Percentiles rank a stretch among this genome's conserved stretches.
Conservation (phyloP, 352 stramenopile species). For the Pythium utonaiense region DNA sequence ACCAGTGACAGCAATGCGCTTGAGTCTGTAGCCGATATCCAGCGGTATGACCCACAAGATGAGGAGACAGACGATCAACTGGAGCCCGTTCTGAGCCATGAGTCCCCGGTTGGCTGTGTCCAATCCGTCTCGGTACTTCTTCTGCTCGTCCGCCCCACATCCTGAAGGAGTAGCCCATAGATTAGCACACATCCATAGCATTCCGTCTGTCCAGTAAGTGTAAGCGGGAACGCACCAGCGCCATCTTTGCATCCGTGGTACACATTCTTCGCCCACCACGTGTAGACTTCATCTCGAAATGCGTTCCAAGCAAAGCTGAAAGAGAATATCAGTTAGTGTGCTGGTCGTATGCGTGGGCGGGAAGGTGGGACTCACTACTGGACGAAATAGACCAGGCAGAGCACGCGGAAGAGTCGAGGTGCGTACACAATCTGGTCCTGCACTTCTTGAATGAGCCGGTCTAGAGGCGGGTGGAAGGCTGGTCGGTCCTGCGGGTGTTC, state of each 20-base stretch:
- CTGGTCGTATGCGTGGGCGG: not conserved
- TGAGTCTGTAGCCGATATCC: conserved; percentile 44
- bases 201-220: not conserved
- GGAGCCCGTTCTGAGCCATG: conserved; percentile 57
- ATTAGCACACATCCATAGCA: too few species aligned
- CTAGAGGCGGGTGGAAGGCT: conserved; percentile 48
- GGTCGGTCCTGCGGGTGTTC: conserved; percentile 62
- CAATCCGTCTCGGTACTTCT: conserved; percentile 50
- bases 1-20: conserved; percentile 40
- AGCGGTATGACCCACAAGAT: conserved; percentile 54
- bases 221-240: conserved; percentile 17
- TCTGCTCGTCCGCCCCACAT: conserved; percentile 32
- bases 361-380: conserved; percentile 36
- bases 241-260: conserved; percentile 61
- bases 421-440: conserved; percentile 62
- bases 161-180: conserved; percentile 25
- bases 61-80: conserved; percentile 48
- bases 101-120: conserved; percentile 56
- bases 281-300: conserved; percentile 72
- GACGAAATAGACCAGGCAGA: conserved; percentile 70
- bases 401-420: conserved; percentile 55
- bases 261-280: conserved; percentile 71
- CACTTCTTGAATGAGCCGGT: conserved; percentile 49
- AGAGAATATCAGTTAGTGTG: not conserved
- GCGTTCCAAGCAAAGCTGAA: conserved; percentile 62